A percentile compares a stretch with the other conserved stretches of the same genome.
These are phyloP conservation scores for Microsporum canis DNA, from an alignment of 2,329 filamentous ascomycete genomes.

Conservation along the genomic window DNA sequence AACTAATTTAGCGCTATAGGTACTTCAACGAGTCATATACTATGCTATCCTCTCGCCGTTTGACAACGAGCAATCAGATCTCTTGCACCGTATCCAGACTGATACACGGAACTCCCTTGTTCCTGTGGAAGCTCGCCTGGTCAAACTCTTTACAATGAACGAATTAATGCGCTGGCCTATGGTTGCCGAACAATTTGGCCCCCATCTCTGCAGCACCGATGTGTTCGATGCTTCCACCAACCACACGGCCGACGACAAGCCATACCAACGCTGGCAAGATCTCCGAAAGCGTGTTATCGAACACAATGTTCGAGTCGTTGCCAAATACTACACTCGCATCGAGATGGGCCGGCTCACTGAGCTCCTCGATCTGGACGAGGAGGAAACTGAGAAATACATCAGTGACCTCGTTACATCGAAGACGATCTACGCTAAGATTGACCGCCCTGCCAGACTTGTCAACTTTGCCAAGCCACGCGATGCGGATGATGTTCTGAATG, in stretches of 20 bases:
- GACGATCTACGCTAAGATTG: constrained; percentile 96
- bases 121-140: constrained; percentile 66
- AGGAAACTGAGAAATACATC: constrained; percentile 98
- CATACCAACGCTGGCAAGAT: constrained; percentile 80
- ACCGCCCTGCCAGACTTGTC: constrained; percentile 81
- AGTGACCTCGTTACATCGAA: constrained; percentile 93
- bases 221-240: constrained; percentile 61
- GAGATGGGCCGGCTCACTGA: constrained; percentile 82
- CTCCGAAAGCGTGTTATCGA: constrained; percentile 97
- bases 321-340: constrained; percentile 98
- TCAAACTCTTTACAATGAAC: constrained; percentile 88
- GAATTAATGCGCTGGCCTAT: constrained; percentile 98
- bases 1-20: constrained; percentile 38
- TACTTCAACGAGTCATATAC: constrained; percentile 90
- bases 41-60: constrained; percentile 93
- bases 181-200: constrained; percentile 76
- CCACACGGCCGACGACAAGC: constrained; percentile 59
- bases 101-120: constrained; percentile 73
- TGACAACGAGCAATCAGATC: constrained; percentile 96
- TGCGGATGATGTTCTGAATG: constrained; percentile 90
- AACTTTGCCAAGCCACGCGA: constrained; percentile 91
- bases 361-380: constrained; percentile 80
- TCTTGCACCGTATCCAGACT: constrained; percentile 82
- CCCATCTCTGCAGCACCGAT: constrained; percentile 77
- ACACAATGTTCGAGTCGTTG: constrained; percentile 94